Percentiles rank a stretch among this genome's conserved stretches.
phyloP scores from a whole-genome alignment of 2,329 filamentous ascomycete genomes.

The Fusarium guadeloupense region DNA sequence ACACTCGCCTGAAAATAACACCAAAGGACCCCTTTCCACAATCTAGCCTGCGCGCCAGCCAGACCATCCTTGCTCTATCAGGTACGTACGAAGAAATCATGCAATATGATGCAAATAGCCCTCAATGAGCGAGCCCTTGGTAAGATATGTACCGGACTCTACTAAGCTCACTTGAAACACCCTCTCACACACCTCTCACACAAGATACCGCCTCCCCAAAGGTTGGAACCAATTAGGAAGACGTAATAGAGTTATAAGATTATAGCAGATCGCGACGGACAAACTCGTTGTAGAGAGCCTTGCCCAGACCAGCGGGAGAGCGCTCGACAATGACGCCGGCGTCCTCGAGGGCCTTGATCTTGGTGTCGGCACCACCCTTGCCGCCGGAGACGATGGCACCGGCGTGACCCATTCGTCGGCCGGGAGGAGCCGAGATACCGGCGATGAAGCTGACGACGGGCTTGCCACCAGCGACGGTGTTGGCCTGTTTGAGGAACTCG shows the following conservation, averaged over 20 bases:
- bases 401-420: conserved; percentile 97
- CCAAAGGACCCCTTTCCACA: conserved; percentile 36
- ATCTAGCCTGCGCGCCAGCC: conserved; percentile 42
- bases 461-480: conserved; percentile 85
- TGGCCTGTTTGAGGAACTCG: conserved; percentile 92
- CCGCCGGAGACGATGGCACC: conserved; percentile 97
- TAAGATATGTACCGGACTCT: conserved; percentile 30
- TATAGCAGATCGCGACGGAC: conserved; percentile 96
- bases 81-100: conserved; percentile 45
- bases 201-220: conserved; percentile 9
- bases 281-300: conserved; percentile 94
- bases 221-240: conserved; percentile 15
- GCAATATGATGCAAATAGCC: conserved; percentile 44
- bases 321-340: conserved; percentile 97
- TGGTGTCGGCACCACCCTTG: conserved; percentile 97
- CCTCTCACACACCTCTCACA: conserved; percentile 22
- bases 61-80: conserved; percentile 49
- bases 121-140: conserved; percentile 39
- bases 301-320: conserved; percentile 90
- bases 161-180: conserved; percentile 33
- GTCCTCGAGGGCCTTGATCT: conserved; percentile 92
- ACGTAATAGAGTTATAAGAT: conserved; percentile 42
- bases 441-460: conserved; percentile 98
- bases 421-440: conserved; percentile 95
- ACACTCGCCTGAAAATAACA: conserved; percentile 35